A percentile compares a stretch with the other conserved stretches of the same genome.
phyloP scores from a whole-genome alignment of 257 asterid genomes.

The Gardenia jasminoides region DNA sequence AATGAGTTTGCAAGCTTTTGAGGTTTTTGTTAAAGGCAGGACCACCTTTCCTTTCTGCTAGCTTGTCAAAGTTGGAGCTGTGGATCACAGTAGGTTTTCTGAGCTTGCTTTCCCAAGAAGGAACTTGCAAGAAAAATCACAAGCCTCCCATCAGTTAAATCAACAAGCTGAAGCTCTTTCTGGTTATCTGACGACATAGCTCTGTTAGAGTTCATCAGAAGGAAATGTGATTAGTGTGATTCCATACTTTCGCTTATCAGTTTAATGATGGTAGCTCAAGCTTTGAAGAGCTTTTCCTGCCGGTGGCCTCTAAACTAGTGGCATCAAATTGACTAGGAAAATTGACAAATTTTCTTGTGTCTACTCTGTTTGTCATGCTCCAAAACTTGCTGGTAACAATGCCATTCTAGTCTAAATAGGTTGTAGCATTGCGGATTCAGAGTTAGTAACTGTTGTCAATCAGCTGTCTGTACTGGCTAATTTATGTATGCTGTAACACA shows the following conservation, averaged over 20 bases:
- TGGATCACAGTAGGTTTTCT: too few species aligned
- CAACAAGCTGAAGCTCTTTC: neutral
- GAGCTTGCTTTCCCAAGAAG: neutral
- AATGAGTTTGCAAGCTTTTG: neutral
- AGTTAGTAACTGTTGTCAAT: too few species aligned
- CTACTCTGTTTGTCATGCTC: neutral
- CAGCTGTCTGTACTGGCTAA: too few species aligned
- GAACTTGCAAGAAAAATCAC: neutral
- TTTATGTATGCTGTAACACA: too few species aligned
- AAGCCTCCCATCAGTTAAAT: neutral
- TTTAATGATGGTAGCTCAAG: too few species aligned
- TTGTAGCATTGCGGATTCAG: too few species aligned
- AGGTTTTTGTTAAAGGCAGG: neutral
- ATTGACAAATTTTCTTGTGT: neutral
- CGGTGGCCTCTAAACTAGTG: neutral
- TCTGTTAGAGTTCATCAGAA: neutral
- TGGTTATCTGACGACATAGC: neutral
- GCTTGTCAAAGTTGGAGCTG: neutral
- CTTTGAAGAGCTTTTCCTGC: neutral
- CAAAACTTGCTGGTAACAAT: neutral
- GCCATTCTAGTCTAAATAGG: neutral
- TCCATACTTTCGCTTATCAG: neutral
- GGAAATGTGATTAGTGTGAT: neutral
- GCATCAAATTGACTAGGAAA: neutral
- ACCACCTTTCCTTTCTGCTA: too few species aligned